Base-by-base conservation (phyloP, 345 rosid species). In the Crucihimalaya himalaica region DNA sequence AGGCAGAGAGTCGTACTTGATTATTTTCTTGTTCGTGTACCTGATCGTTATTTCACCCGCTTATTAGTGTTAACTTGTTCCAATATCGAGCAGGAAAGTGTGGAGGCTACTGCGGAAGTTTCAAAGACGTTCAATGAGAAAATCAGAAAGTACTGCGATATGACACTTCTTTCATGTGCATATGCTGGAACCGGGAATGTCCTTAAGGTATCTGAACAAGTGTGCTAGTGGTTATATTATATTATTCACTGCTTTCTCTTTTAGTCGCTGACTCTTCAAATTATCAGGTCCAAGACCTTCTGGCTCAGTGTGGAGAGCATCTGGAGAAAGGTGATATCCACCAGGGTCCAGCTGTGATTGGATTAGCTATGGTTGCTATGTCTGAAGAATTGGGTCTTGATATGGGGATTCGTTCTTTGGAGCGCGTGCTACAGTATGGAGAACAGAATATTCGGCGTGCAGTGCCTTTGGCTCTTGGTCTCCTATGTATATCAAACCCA, bases 321-420 rank as follows among this genome's bases (percentile, higher is more conserved):
- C 86, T 90, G 37, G 98, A 90, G 79, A 90, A 89, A 70, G 91
- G 90, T 43, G 97, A 89, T 68, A 85, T 83, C 59, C 89, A 90
- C 81, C 98, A 96, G 77, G 99, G 97, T 25, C 91, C 97, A 45
- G 99, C 96, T 60, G 93, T 96, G 52, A 91, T 96, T 74, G 99
- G 99, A 71, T 84, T 96, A 77, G 97, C 97, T n/a, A 84, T 96
- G 97, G 92, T 92, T 21, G 94, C 98, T 63, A 96, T 96, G 98
- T 94, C 97, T 57, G 97, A 96, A 86, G 99, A 96, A 71, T 74
- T 96, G 82, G 98, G 99, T 71, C 82, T 87, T 78, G 99, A 96
- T 75, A 96, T 96, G 98, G 96, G 84, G 67, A 90, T 96, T 68
- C 96, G 97, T 63, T 88, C 98, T 14, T 71, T 96, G 58, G 98